These are phyloP conservation scores for Neurospora africana DNA, from an alignment of 495 filamentous ascomycete genomes.

Conservation along the genomic window DNA sequence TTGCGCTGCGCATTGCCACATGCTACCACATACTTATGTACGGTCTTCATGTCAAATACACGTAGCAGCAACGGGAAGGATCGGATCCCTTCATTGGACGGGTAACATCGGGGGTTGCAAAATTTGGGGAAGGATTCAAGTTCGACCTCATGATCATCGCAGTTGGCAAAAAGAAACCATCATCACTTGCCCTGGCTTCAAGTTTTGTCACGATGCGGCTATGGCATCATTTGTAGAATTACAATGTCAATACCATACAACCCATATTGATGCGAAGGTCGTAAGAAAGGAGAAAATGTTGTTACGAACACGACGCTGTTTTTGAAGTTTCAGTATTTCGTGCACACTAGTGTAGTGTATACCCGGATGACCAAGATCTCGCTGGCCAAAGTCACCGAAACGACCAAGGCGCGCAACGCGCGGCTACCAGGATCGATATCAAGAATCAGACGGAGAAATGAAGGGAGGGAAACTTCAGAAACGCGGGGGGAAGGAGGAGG, in stretches of 20 bases:
- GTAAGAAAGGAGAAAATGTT: neutral
- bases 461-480: neutral
- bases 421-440: neutral
- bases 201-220: neutral
- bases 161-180: neutral
- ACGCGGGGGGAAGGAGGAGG: neutral
- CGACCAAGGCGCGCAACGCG: neutral
- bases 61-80: neutral
- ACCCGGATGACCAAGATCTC: neutral
- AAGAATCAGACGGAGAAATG: neutral
- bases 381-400: neutral
- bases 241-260: neutral
- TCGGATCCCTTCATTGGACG: neutral
- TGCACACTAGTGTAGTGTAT: neutral
- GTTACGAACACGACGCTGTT: neutral
- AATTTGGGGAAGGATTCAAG: neutral
- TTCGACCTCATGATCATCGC: neutral
- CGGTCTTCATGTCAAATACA: neutral
- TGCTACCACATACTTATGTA: neutral
- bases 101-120: neutral
- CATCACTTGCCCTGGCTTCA: neutral
- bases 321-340: neutral
- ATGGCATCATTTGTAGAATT: neutral
- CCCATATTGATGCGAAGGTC: neutral
- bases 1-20: neutral